Evolutionary conservation across 2,329 filamentous ascomycete genomes (phyloP), one percentile per base, ranked within the genome.

Genomic region (Niveomyces coronatus): DNA sequence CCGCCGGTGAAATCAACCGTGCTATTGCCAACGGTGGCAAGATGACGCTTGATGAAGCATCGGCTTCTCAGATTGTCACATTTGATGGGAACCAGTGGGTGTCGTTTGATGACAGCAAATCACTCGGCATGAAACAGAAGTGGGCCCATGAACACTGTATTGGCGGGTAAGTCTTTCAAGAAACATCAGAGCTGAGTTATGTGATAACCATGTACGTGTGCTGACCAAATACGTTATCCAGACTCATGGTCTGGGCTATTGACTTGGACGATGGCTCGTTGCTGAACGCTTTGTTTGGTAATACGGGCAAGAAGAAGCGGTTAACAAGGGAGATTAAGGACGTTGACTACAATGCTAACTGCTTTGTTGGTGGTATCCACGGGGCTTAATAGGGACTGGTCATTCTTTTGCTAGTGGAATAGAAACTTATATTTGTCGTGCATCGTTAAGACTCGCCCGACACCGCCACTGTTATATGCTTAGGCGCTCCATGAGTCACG

Each of bases 1-100:
- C 33, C 36, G 17, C 41, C 18, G 13, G 4, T 14, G 20, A 33
- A 14, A 40, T 40, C 15, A n/a, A n/a, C n/a, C n/a, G n/a, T n/a
- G n/a, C n/a, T n/a, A n/a, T n/a, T n/a, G n/a, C n/a, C n/a, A n/a
- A n/a, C n/a, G n/a, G n/a, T n/a, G n/a, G n/a, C n/a, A n/a, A n/a
- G n/a, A n/a, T n/a, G n/a, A n/a, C n/a, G n/a, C n/a, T n/a, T n/a
- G n/a, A n/a, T n/a, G n/a, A n/a, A n/a, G n/a, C n/a, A n/a, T n/a
- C n/a, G n/a, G n/a, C n/a, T n/a, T n/a, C n/a, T n/a, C n/a, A n/a
- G n/a, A n/a, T n/a, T n/a, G n/a, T n/a, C n/a, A n/a, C n/a, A n/a
- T n/a, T n/a, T n/a, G n/a, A n/a, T n/a, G n/a, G n/a, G n/a, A n/a
- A n/a, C n/a, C n/a, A n/a, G n/a, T n/a, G n/a, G n/a, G n/a, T n/a